Base-by-base conservation (phyloP, 768 basidiomycete genomes). In the Mycena venus region DNA sequence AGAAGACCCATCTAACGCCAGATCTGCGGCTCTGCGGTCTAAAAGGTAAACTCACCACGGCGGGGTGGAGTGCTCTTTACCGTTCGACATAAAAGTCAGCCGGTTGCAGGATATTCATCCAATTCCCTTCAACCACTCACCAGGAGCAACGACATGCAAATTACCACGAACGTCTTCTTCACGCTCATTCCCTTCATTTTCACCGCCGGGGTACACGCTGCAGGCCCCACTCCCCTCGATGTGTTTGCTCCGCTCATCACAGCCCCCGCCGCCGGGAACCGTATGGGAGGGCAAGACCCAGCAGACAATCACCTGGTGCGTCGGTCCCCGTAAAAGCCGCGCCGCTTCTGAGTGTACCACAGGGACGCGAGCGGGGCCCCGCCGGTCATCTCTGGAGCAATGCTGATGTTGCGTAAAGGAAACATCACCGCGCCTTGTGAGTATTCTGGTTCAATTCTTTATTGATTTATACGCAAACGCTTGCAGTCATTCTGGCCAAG, bases 301-400 rank as follows among this genome's bases (percentile, higher is more conserved):
- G 23, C 69, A 80, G 56, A 80, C 80, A 27, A 76, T 85, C 47
- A 79, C 67, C 38, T 85, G 83, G 84, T 83, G 72, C 56, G 82
- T 78, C 9, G 36, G 0, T 17, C 25, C 5, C 4, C 23, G 11
- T 9, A 4, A 55, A 44, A 31, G 21, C 36, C 11, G 12, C 21
- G 21, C 62, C 47, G 32, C 1, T 9, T 14, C 23, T 53, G 2
- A 19, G 11, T 36, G 21, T 6, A 38, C 10, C 58, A 17, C 61
- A 84, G 83, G 83, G 71, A 81, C 47, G 68, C 70, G 25, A 69
- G 34, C 12, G 58, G 60, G 51, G 59, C 73, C 12, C 83, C 84
- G 11, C 2, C 9, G 1, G 5, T 64, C 5, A 79, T 84, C 72
- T 82, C 82, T 29, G 10, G 56, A 14, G 8, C 15, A 0, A 72